Evolutionary conservation across 2,329 filamentous ascomycete genomes (phyloP), one percentile per base, ranked within the genome.

Genomic region (Thelonectria rubi): DNA sequence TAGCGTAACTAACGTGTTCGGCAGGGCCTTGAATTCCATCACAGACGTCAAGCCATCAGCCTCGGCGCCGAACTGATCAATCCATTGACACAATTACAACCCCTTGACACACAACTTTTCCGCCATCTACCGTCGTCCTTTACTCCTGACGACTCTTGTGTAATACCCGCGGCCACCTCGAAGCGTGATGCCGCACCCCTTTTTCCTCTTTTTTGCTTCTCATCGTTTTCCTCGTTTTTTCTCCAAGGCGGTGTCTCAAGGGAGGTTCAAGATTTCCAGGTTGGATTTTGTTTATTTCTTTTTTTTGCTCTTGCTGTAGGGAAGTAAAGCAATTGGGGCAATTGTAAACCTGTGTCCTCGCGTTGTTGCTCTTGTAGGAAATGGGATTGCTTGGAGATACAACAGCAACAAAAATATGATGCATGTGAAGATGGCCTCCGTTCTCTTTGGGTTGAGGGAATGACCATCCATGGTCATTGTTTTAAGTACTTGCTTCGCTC

Each of bases 81-180:
- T 48, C 67, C 18, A 68, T 58, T 32, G 37, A 15, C 37, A 56
- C 52, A 30, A 5, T n/a, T 50, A 34, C 45, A 47, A 47, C 34
- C 48, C 30, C 45, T 45, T 39, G 50, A 62, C 58, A 42, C 57
- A 59, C 14, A 43, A n/a, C 17, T 49, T 58, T 56, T 58, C 58
- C 24, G 43, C 42, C 56, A 60, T 59, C 50, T 63, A 56, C 62
- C 58, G 65, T 52, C 50, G 58, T 48, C 39, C 60, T 62, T 45
- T 43, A 43, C 63, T 65, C 55, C 59, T 58, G 55, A 59, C 59
- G 66, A 66, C 60, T 66, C 63, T 67, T 71, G 55, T 69, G 64
- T 71, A 71, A 71, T 71, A 71, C 69, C 69, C 69, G 66, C 69
- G 59, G 67, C 62, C 62, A 58, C 59, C n/a, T 58, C 26, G 32